phyloP scores from a whole-genome alignment of 225 moss, liverwort and hornwort species.

The Marchantia polymorpha region DNA sequence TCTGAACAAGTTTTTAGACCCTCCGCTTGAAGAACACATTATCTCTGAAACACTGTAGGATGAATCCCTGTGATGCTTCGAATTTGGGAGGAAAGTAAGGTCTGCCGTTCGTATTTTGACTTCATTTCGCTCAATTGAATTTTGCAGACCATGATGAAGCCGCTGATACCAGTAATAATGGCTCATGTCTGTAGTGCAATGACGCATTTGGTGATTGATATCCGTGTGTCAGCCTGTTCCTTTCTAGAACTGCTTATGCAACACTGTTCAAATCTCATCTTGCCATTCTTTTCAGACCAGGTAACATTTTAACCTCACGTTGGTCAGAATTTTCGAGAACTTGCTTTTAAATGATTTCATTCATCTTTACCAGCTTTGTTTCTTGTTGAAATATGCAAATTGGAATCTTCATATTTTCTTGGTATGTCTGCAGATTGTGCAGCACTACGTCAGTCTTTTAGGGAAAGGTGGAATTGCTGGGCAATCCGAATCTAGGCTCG shows the following conservation, averaged over 20 bases:
- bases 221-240: conserved; percentile 80
- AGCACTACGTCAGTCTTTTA: conserved; percentile 72
- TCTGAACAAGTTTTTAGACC: neutral
- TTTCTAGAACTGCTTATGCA: conserved; percentile 80
- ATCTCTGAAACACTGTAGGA: no score
- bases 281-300: conserved; percentile 67
- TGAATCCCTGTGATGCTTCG: no score
- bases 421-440: conserved; percentile 58
- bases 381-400: neutral
- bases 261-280: conserved; percentile 69
- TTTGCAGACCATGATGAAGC: conserved; percentile 86
- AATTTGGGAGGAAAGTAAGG: no score
- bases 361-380: neutral
- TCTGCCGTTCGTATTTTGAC: no score
- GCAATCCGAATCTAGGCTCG: conserved; percentile 62
- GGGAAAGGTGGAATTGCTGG: conserved; percentile 91
- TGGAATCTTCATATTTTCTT: neutral
- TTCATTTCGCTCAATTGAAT: neutral
- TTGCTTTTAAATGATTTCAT: neutral
- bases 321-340: neutral
- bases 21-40: no score
- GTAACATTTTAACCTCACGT: conserved; percentile 24
- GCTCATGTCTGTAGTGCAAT: conserved; percentile 97
- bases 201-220: conserved; percentile 88
- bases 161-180: conserved; percentile 87